Evolutionary conservation across 805 yeast species (phyloP).

Genomic region (Nakazawaea laoshanensis): DNA sequence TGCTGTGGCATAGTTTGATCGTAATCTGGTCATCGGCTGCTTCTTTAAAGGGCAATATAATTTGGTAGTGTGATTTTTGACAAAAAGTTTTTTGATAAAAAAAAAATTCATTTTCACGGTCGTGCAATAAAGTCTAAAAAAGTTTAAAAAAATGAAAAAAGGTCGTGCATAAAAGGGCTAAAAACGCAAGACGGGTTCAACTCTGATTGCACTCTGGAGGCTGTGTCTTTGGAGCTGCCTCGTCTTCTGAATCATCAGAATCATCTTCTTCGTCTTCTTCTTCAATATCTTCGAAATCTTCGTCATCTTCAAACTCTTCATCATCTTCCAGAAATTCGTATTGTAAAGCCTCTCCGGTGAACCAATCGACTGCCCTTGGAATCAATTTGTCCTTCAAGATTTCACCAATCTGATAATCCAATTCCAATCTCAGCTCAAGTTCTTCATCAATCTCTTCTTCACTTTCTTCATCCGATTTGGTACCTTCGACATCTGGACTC

Average conservation of each 20-base stretch:
- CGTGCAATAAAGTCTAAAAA: too few species aligned
- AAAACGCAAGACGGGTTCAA: too few species aligned
- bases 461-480: slow-evolving; percentile 29
- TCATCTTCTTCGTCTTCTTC: slow-evolving; percentile 59
- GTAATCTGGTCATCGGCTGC: too few species aligned
- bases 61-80: too few species aligned
- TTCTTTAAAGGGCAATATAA: too few species aligned
- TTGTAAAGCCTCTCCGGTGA: slow-evolving; percentile 92
- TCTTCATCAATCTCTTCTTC: slow-evolving; percentile 66
- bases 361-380: slow-evolving; percentile 98
- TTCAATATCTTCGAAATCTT: slow-evolving; percentile 48
- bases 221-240: slow-evolving; percentile 45
- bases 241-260: slow-evolving; percentile 54
- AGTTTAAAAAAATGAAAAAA: not conserved
- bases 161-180: not conserved
- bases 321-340: slow-evolving; percentile 39
- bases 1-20: too few species aligned
- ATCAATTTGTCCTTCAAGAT: slow-evolving; percentile 91
- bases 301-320: slow-evolving; percentile 52
- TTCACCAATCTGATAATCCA: slow-evolving; percentile 94
- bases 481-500: slow-evolving; percentile 26
- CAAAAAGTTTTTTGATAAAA: too few species aligned
- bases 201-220: slow-evolving; percentile 78
- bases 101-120: too few species aligned
- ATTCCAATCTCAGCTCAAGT: slow-evolving; percentile 75